phyloP scores from a whole-genome alignment of 495 filamentous ascomycete genomes.

The Pyrenopolyporus hunteri region DNA sequence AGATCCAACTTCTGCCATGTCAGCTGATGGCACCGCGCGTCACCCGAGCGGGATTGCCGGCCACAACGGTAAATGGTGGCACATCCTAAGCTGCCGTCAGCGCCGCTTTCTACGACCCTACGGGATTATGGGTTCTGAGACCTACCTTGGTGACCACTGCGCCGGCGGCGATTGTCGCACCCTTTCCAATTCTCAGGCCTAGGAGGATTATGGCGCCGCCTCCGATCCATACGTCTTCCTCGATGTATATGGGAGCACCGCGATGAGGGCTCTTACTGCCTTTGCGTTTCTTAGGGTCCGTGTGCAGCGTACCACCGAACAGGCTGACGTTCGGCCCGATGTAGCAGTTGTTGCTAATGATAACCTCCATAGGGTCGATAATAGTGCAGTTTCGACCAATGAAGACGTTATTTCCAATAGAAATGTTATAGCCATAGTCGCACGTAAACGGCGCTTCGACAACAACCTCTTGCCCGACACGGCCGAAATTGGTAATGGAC shows the following conservation, averaged over 20 bases:
- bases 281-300: slow-evolving; percentile 75
- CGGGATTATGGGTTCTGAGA: background rate
- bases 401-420: slow-evolving; percentile 82
- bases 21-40: slow-evolving; percentile 55
- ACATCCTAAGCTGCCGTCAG: slow-evolving; percentile 52
- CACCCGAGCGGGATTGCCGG: slow-evolving; percentile 67
- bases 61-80: slow-evolving; percentile 64
- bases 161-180: slow-evolving; percentile 80
- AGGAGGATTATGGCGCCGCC: slow-evolving; percentile 83
- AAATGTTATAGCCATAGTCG: slow-evolving; percentile 95
- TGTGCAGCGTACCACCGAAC: slow-evolving; percentile 74
- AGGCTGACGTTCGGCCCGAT: slow-evolving; percentile 90
- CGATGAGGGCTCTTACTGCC: slow-evolving; percentile 75
- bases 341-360: slow-evolving; percentile 79
- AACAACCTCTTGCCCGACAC: slow-evolving; percentile 74
- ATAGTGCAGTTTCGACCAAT: slow-evolving; percentile 89
- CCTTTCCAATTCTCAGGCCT: slow-evolving; percentile 80
- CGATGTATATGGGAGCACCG: slow-evolving; percentile 77
- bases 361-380: slow-evolving; percentile 74
- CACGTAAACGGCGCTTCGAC: slow-evolving; percentile 93
- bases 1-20: slow-evolving; percentile 9
- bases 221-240: slow-evolving; percentile 86
- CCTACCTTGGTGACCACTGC: slow-evolving; percentile 86
- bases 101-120: background rate
- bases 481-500: slow-evolving; percentile 59